These are phyloP conservation scores for Lepiota brunneoincarnata DNA, from an alignment of 768 basidiomycete species.

Conservation along the genomic window DNA sequence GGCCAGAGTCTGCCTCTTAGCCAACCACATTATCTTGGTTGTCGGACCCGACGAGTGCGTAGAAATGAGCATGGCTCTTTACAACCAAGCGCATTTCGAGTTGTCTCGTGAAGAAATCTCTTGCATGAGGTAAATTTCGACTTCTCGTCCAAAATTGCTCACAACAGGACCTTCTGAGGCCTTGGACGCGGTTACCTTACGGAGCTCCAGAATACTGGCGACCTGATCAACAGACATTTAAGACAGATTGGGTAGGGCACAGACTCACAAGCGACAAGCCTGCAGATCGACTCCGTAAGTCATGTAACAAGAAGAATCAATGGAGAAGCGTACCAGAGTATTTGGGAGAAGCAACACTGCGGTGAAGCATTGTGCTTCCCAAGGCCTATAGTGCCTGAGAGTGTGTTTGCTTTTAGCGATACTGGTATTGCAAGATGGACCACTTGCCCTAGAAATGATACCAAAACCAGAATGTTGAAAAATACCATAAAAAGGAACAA, in stretches of 20 bases:
- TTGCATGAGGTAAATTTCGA: background rate
- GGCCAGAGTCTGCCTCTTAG: no score
- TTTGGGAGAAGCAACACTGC: background rate
- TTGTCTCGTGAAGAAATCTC: no score
- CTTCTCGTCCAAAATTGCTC: background rate
- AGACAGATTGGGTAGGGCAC: background rate
- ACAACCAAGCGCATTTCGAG: no score
- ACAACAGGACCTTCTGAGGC: background rate
- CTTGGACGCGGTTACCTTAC: background rate
- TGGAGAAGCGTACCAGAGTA: background rate
- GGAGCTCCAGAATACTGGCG: background rate
- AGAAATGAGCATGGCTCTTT: no score
- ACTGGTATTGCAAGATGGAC: background rate
- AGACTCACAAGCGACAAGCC: background rate
- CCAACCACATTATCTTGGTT: no score
- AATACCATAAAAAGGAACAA: background rate
- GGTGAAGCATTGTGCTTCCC: background rate
- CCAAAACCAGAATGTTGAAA: background rate
- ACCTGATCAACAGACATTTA: background rate
- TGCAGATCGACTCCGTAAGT: background rate
- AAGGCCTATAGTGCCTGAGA: background rate
- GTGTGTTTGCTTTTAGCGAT: no score
- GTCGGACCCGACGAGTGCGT: no score
- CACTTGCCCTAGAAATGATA: background rate
- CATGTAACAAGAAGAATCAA: background rate